A percentile compares a stretch with the other conserved stretches of the same genome.
phyloP scores from a whole-genome alignment of 2,329 filamentous ascomycete genomes.

The Scleromitrula shiraiana region DNA sequence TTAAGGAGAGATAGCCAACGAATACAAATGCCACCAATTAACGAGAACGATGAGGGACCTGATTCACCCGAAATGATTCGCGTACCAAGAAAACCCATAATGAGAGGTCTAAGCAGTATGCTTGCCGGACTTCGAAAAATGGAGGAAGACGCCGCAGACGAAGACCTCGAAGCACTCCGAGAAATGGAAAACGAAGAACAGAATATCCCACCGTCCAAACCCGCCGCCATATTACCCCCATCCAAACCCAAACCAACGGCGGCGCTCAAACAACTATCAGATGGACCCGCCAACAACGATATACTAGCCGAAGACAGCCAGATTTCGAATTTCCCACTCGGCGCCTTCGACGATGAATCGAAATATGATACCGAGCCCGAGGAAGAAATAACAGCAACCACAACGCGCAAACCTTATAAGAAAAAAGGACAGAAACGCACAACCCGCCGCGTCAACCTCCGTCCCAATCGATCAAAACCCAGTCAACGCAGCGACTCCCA shows the following conservation, averaged over 20 bases:
- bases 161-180: constrained; percentile 66
- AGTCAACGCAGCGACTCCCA: constrained; percentile 30
- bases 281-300: constrained; percentile 10
- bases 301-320: constrained; percentile 38
- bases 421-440: constrained; percentile 80
- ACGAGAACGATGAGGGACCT: constrained; percentile 48
- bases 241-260: constrained; percentile 16
- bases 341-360: constrained; percentile 57
- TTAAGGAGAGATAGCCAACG: constrained; percentile 44
- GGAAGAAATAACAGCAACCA: constrained; percentile 27
- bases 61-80: constrained; percentile 39
- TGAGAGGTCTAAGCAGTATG: constrained; percentile 64
- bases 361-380: constrained; percentile 47
- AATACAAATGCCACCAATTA: constrained; percentile 40
- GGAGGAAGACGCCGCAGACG: constrained; percentile 61
- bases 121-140: constrained; percentile 62
- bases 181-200: constrained; percentile 54
- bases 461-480: constrained; percentile 43
- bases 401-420: constrained; percentile 58
- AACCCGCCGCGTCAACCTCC: constrained; percentile 60
- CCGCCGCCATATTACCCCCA: neutral
- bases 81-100: constrained; percentile 53
- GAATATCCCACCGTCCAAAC: neutral
- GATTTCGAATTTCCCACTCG: constrained; percentile 38
- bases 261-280: constrained; percentile 12